Conservation (phyloP, 805 yeast species). For the Kodamaea fukazawae region DNA sequence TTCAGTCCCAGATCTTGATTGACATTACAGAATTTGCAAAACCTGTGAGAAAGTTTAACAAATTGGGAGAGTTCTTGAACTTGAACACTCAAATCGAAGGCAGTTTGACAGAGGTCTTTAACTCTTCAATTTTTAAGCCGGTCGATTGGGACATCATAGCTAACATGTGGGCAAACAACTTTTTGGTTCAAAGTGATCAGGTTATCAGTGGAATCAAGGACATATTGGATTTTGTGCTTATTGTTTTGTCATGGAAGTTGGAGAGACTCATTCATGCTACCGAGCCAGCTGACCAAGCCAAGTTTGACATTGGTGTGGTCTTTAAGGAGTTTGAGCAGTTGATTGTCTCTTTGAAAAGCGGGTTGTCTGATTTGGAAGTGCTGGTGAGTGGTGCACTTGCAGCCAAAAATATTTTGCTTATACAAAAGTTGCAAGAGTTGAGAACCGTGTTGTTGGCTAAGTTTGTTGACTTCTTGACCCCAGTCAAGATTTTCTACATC, state of each 20-base stretch:
- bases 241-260: constrained; percentile 32
- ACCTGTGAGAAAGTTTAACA: constrained; percentile 23
- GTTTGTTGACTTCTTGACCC: constrained; percentile 31
- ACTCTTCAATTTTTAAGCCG: constrained; percentile 13
- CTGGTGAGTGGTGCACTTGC: constrained; percentile 7
- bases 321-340: constrained; percentile 21
- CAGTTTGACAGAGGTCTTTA: constrained; percentile 13
- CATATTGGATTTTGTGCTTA: constrained; percentile 25
- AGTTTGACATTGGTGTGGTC: constrained; percentile 21
- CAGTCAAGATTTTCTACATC: constrained; percentile 32
- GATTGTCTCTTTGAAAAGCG: constrained; percentile 9
- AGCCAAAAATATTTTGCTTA: constrained; percentile 9
- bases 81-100: constrained; percentile 9
- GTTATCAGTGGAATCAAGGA: constrained; percentile 16
- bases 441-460: constrained; percentile 22
- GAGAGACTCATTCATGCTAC: constrained; percentile 29
- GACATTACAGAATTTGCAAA: constrained; percentile 14
- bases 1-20: constrained; percentile 17
- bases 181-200: constrained; percentile 13
- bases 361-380: constrained; percentile 3
- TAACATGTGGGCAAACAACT: constrained; percentile 21
- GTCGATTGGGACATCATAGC: constrained; percentile 20
- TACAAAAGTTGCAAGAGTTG: constrained; percentile 23
- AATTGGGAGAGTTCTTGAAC: constrained; percentile 25
- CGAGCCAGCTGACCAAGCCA: constrained; percentile 18